Percentiles rank a stretch among this genome's conserved stretches.
phyloP scores from a whole-genome alignment of 169 alveolate genomes.

The Neospora caninum region DNA sequence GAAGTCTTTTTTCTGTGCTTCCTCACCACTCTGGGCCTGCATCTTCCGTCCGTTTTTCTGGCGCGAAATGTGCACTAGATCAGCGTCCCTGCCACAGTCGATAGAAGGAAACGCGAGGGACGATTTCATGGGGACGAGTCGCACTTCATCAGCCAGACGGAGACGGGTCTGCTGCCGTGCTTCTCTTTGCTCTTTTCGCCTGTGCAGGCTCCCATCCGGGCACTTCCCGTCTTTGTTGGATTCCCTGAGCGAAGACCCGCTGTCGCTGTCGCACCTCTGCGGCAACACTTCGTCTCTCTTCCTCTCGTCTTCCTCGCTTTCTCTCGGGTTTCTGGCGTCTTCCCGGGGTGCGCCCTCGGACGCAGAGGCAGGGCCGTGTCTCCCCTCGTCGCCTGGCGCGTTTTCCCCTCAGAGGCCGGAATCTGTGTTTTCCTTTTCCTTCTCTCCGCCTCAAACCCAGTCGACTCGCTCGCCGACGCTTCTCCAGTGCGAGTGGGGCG shows the following conservation, averaged over 20 bases:
- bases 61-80: too few relatives aligned
- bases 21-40: too few relatives aligned
- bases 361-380: not conserved
- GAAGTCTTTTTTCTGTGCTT: too few relatives aligned
- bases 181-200: not conserved
- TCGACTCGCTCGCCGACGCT: not conserved
- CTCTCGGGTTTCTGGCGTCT: not conserved
- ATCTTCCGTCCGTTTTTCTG: too few relatives aligned
- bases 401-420: not conserved
- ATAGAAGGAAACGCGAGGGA: too few relatives aligned
- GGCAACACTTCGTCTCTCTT: not conserved
- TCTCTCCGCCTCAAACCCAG: not conserved
- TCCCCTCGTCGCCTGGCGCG: not conserved
- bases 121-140: too few relatives aligned
- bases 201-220: not conserved
- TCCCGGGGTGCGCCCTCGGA: not conserved
- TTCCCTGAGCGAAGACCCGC: not conserved
- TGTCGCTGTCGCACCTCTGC: not conserved
- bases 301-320: not conserved
- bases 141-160: too few relatives aligned
- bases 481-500: not conserved
- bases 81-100: too few relatives aligned
- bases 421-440: not conserved
- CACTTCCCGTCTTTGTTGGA: not conserved
- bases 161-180: not conserved